phyloP scores from a whole-genome alignment of 78 protist genomes.

The Guillardia theta region DNA sequence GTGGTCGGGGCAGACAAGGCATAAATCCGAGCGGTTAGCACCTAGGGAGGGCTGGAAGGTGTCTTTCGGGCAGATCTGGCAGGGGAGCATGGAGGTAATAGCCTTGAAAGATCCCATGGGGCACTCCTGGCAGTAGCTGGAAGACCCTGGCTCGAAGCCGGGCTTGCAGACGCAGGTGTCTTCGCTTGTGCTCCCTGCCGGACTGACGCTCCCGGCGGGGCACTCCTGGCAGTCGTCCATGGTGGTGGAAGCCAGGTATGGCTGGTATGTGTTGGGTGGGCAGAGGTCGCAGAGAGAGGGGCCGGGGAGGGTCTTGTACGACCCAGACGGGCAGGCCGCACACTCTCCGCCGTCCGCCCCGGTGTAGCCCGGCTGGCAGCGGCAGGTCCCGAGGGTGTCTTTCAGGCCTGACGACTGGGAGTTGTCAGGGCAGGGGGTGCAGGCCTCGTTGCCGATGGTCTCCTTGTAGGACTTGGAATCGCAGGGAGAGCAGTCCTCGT shows the following conservation, averaged over 20 bases:
- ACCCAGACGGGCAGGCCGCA: background rate
- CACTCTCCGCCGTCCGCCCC: background rate
- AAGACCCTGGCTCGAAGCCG: no score
- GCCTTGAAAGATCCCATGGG: no score
- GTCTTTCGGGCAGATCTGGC: no score
- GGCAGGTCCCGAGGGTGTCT: background rate
- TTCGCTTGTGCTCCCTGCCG: background rate
- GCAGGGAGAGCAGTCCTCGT: background rate
- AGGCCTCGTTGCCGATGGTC: background rate
- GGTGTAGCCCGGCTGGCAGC: background rate
- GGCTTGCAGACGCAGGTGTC: background rate
- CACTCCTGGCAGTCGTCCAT: background rate
- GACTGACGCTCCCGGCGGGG: background rate
- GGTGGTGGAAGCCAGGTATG: background rate
- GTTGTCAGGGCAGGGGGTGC: conserved; percentile 1
- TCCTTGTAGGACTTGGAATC: background rate
- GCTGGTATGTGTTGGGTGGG: background rate
- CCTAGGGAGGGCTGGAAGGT: no score
- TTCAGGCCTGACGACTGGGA: background rate
- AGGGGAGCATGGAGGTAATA: no score
- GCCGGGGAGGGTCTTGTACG: background rate
- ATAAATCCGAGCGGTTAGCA: no score
- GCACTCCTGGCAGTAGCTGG: no score
- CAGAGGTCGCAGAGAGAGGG: background rate
- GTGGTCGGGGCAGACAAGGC: no score